Evolutionary conservation across 441 rosid genomes (phyloP).

Genomic region (Croton laevigatus): DNA sequence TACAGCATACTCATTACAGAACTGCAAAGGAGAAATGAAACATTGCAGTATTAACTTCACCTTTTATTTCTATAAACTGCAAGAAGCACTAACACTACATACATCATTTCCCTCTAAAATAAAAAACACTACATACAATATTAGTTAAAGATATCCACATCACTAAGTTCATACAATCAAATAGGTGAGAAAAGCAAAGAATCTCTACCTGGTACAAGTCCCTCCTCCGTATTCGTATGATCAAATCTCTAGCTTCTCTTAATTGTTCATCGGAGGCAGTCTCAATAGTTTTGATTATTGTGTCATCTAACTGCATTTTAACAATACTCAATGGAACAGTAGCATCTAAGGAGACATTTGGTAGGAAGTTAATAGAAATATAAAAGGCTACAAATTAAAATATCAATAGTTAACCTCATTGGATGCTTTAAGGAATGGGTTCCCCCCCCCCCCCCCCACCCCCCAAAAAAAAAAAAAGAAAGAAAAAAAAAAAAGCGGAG

Average conservation of each 20-base stretch:
- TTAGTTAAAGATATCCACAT: neutral
- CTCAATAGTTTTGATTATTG: constrained; percentile 79
- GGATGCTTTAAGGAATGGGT: too few relatives aligned
- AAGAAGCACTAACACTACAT: neutral
- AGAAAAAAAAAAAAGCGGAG: too few relatives aligned
- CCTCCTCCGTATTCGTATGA: constrained; percentile 77
- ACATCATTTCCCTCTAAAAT: too few relatives aligned
- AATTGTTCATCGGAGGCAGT: constrained; percentile 63
- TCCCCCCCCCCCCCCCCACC: too few relatives aligned
- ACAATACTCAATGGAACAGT: constrained; percentile 1
- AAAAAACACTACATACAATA: neutral
- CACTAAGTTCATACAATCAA: neutral
- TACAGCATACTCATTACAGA: constrained; percentile 93
- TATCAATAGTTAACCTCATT: too few relatives aligned
- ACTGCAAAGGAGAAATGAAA: constrained; percentile 44
- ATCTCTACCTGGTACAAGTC: constrained; percentile 68
- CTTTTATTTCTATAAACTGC: neutral
- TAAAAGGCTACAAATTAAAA: too few relatives aligned
- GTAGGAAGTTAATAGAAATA: too few relatives aligned
- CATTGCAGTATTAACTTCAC: neutral
- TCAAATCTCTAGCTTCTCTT: constrained; percentile 69
- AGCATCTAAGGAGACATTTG: neutral
- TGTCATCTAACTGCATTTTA: constrained; percentile 73
- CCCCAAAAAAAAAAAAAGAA: too few relatives aligned
- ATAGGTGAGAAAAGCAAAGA: neutral